Percentiles rank a stretch among this genome's conserved stretches.
Conservation (phyloP, 305 asterid species). For the Fraxinus velutina region DNA sequence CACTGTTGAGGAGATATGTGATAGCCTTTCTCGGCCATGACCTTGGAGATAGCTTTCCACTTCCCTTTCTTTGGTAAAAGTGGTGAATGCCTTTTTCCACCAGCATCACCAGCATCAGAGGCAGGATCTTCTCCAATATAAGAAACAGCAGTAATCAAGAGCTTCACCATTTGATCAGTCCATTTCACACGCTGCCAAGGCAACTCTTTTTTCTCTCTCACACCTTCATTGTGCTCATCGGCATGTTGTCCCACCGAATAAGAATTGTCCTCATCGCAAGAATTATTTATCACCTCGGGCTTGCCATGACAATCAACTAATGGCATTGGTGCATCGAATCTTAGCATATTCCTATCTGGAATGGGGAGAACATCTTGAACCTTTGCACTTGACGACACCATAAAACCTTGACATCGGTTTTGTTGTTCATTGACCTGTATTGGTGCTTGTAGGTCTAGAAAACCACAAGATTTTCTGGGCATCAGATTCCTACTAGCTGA, state of each 20-base stretch:
- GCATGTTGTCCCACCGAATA: constrained; percentile 8
- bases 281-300: neutral
- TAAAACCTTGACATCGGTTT: constrained; percentile 14
- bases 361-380: constrained; percentile 18
- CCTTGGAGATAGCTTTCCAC: constrained; percentile 44
- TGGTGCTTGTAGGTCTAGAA: constrained; percentile 15
- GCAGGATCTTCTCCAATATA: constrained; percentile 30
- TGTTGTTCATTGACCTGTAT: constrained; percentile 3
- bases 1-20: constrained; percentile 47
- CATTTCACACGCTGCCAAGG: constrained; percentile 35
- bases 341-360: neutral
- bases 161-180: constrained; percentile 33
- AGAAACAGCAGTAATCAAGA: constrained; percentile 32
- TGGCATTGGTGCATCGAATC: neutral
- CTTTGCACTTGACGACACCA: constrained; percentile 10
- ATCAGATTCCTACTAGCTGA: constrained; percentile 4
- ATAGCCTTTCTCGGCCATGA: constrained; percentile 39
- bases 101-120: neutral
- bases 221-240: constrained; percentile 17
- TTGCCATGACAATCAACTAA: constrained; percentile 8
- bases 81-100: constrained; percentile 12
- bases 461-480: neutral
- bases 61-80: constrained; percentile 33
- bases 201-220: constrained; percentile 19
- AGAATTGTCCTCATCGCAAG: constrained; percentile 16